Evolutionary conservation across 345 rosid genomes (phyloP).

Genomic region (Erucastrum elatum): DNA sequence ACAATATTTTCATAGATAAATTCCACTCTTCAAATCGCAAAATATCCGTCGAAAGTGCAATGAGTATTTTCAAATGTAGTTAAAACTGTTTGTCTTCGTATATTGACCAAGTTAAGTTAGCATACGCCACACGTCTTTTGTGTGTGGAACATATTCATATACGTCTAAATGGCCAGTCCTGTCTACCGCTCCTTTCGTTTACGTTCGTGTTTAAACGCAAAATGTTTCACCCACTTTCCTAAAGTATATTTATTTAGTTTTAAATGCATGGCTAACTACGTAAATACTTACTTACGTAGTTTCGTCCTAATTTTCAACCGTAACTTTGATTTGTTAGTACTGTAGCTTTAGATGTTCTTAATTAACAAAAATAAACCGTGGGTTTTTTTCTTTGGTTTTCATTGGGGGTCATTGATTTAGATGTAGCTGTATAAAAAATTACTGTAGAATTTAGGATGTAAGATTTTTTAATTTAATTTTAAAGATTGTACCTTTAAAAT

Average conservation of each 20-base stretch:
- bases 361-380: too few relatives aligned
- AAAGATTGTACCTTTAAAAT: too few relatives aligned
- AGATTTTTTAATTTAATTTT: too few relatives aligned
- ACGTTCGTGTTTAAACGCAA: neutral
- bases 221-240: neutral
- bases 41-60: neutral
- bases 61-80: neutral
- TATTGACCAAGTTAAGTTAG: neutral
- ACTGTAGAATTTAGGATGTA: too few relatives aligned
- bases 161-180: neutral
- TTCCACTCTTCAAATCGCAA: neutral
- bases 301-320: neutral
- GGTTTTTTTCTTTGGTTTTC: too few relatives aligned
- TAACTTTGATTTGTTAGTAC: too few relatives aligned
- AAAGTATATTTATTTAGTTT: neutral
- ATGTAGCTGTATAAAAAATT: too few relatives aligned
- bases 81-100: neutral
- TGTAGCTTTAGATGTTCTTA: too few relatives aligned
- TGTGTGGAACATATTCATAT: neutral
- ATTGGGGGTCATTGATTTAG: too few relatives aligned
- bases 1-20: neutral
- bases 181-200: neutral
- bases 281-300: neutral
- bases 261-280: neutral
- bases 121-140: neutral